Percentiles rank a stretch among this genome's conserved stretches.
Conservation (phyloP, 345 rosid genomes). For the Crucihimalaya himalaica region DNA sequence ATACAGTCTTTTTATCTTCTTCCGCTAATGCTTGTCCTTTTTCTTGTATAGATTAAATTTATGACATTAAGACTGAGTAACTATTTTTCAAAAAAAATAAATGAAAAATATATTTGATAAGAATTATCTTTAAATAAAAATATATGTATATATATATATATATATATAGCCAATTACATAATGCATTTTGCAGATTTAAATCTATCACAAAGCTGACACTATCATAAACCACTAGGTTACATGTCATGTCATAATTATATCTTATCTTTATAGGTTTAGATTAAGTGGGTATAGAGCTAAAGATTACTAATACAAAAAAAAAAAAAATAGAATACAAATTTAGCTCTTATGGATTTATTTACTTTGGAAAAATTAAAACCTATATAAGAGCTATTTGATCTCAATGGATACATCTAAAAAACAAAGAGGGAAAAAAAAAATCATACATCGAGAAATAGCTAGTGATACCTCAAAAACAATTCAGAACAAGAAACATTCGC, state of each 20-base stretch:
- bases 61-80: no score
- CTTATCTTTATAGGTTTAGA: background rate
- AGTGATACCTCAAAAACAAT: background rate
- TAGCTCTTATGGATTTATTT: background rate
- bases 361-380: background rate
- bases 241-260: no score
- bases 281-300: background rate
- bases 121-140: no score
- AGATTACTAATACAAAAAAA: background rate
- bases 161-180: no score
- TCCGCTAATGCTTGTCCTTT: background rate
- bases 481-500: background rate
- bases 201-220: background rate
- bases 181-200: no score
- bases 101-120: no score
- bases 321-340: background rate
- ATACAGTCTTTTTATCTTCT: no score
- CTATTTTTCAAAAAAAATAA: no score
- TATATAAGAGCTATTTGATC: background rate
- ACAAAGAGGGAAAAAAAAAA: background rate
- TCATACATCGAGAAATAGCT: background rate
- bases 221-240: no score
- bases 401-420: background rate
- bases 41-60: no score
- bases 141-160: no score